Conservation (phyloP, 1,284 basidiomycete genomes). For the Malassezia cuniculi region DNA sequence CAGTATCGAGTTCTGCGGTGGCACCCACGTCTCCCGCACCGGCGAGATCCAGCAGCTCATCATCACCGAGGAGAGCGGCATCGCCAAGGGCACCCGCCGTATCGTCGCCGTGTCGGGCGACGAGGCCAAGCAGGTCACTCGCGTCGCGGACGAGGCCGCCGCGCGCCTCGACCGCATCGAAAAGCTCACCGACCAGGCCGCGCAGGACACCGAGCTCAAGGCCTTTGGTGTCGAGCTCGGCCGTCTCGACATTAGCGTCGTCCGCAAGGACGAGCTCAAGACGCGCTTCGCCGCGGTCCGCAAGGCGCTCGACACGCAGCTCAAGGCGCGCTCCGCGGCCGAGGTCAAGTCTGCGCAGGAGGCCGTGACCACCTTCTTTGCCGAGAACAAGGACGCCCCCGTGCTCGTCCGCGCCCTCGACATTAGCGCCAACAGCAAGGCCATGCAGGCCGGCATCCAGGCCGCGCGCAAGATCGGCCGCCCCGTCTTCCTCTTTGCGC, state of each 20-base stretch:
- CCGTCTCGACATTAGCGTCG: slow-evolving; percentile 72
- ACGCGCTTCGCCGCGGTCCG: slow-evolving; percentile 61
- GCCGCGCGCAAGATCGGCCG: slow-evolving; percentile 69
- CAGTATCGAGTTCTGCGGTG: slow-evolving; percentile 93
- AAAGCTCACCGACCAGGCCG: slow-evolving; percentile 56
- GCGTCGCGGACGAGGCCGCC: slow-evolving; percentile 58
- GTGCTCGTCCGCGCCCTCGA: slow-evolving; percentile 61
- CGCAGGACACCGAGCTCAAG: slow-evolving; percentile 72
- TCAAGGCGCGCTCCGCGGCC: slow-evolving; percentile 67
- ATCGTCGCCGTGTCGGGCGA: slow-evolving; percentile 88
- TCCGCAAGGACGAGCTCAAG: slow-evolving; percentile 68
- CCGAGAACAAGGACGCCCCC: slow-evolving; percentile 58
- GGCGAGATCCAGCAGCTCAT: slow-evolving; percentile 93
- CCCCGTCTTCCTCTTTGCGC: slow-evolving; percentile 75
- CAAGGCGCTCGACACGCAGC: slow-evolving; percentile 70
- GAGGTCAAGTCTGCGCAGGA: slow-evolving; percentile 69
- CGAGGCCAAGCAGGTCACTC: slow-evolving; percentile 70
- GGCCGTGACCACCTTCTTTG: slow-evolving; percentile 59
- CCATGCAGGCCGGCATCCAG: slow-evolving; percentile 61
- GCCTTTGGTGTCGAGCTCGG: slow-evolving; percentile 73
- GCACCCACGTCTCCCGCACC: slow-evolving; percentile 88
- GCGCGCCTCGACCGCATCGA: slow-evolving; percentile 59
- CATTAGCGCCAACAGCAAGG: slow-evolving; percentile 44
- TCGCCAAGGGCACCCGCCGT: slow-evolving; percentile 91
- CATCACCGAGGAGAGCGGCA: slow-evolving; percentile 86